Percentiles rank a stretch among this genome's conserved stretches.
Evolutionary conservation across 805 yeast species (phyloP).

Genomic region (Lachancea lanzarotensis): DNA sequence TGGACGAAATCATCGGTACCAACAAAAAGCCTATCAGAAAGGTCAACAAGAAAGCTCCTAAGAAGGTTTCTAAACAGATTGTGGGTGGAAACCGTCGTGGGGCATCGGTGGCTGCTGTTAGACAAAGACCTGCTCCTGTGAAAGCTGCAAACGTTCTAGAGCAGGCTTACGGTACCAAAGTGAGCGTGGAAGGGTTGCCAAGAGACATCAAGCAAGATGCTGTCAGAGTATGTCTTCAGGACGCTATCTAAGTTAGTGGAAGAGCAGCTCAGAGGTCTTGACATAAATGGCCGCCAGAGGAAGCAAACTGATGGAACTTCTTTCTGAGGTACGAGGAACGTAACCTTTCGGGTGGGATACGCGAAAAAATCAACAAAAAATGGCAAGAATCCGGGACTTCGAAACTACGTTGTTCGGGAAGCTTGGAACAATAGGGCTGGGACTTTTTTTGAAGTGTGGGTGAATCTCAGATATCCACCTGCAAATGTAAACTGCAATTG

Average conservation of each 20-base stretch:
- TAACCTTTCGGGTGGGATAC: no score
- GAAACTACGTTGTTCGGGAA: background rate
- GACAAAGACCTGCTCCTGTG: slow-evolving; percentile 28
- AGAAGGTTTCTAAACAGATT: slow-evolving; percentile 31
- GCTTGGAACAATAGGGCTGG: slow-evolving; percentile 1
- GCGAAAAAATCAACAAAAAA: background rate
- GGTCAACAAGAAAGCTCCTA: slow-evolving; percentile 26
- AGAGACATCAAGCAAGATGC: slow-evolving; percentile 78
- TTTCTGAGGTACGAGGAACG: no score
- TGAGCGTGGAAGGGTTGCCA: slow-evolving; percentile 80
- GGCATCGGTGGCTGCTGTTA: slow-evolving; percentile 16
- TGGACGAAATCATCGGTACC: slow-evolving; percentile 87
- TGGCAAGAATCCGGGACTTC: background rate
- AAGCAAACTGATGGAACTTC: background rate
- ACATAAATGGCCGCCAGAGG: background rate
- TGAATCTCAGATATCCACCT: no score
- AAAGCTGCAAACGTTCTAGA: slow-evolving; percentile 38
- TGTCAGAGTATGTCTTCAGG: slow-evolving; percentile 66
- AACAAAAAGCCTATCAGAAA: slow-evolving; percentile 36
- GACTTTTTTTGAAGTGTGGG: background rate
- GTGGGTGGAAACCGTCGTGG: slow-evolving; percentile 22
- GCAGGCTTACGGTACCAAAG: slow-evolving; percentile 63
- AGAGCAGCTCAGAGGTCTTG: slow-evolving; percentile 1
- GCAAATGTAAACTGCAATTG: no score
- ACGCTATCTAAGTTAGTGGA: slow-evolving; percentile 3